Conservation (phyloP, 306 rosid genomes). For the Prunus armeniaca region DNA sequence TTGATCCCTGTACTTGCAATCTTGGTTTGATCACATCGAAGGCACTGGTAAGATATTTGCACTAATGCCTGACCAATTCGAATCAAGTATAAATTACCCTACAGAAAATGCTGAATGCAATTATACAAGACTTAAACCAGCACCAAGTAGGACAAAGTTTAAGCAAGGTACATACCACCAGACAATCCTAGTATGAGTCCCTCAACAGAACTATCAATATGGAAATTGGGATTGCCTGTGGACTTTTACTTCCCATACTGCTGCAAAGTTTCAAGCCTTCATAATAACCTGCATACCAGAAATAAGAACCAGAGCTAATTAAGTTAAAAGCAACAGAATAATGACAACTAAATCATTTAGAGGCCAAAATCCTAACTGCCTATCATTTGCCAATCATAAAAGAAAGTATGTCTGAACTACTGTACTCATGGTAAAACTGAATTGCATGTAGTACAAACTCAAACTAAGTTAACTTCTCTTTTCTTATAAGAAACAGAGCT, state of each 20-base stretch:
- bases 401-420: neutral
- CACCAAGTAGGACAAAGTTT: constrained; percentile 13
- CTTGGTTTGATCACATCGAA: constrained; percentile 84
- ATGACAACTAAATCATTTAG: constrained; percentile 1
- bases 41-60: constrained; percentile 80
- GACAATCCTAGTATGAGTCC: constrained; percentile 82
- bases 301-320: neutral
- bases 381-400: neutral
- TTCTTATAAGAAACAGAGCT: neutral
- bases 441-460: neutral
- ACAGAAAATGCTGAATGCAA: neutral
- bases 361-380: neutral
- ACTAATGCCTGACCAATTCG: constrained; percentile 56
- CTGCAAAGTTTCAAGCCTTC: constrained; percentile 63
- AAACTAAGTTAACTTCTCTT: neutral
- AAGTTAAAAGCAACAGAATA: neutral
- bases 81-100: constrained; percentile 16
- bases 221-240: constrained; percentile 40
- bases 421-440: neutral
- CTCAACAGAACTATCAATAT: constrained; percentile 54
- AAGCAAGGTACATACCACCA: constrained; percentile 64
- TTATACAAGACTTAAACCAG: neutral
- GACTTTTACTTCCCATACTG: constrained; percentile 59
- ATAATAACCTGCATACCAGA: constrained; percentile 51
- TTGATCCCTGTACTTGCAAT: constrained; percentile 82